These are phyloP conservation scores for Rhodofomes roseus DNA, from an alignment of 1,284 basidiomycete species.

Conservation along the genomic window DNA sequence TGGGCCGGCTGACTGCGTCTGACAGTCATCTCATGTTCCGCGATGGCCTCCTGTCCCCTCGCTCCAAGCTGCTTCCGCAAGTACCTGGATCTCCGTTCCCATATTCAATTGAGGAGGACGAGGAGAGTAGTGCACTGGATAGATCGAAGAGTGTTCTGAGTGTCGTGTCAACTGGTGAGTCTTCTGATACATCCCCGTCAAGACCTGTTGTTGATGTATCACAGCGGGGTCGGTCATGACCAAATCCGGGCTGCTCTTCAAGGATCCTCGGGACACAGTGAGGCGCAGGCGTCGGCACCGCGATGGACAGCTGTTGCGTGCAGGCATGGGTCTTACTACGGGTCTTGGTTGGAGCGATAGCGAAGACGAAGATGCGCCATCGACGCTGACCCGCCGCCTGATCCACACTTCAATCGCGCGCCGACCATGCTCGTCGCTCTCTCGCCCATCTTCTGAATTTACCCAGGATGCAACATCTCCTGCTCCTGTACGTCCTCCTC, in stretches of 20 bases:
- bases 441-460: conserved; percentile 18
- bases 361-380: conserved; percentile 81
- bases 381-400: conserved; percentile 62
- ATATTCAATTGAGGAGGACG: conserved; percentile 10
- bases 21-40: conserved; percentile 68
- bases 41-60: conserved; percentile 69
- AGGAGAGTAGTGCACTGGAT: background rate
- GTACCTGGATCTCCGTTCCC: conserved; percentile 17
- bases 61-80: conserved; percentile 58
- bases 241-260: conserved; percentile 46
- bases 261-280: conserved; percentile 64
- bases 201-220: background rate
- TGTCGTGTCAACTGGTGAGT: conserved; percentile 22
- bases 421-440: conserved; percentile 21
- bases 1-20: background rate
- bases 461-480: conserved; percentile 4
- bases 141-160: conserved; percentile 26
- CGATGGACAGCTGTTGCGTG: conserved; percentile 62
- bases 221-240: conserved; percentile 41
- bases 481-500: conserved; percentile 10
- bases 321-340: conserved; percentile 76
- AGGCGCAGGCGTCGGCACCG: conserved; percentile 62
- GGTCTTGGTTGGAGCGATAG: conserved; percentile 83
- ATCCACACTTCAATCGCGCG: conserved; percentile 55
- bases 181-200: background rate